A percentile compares a stretch with the other conserved stretches of the same genome.
Evolutionary conservation across 106 monocot species (phyloP).

Genomic region (Dendrobium nobile): DNA sequence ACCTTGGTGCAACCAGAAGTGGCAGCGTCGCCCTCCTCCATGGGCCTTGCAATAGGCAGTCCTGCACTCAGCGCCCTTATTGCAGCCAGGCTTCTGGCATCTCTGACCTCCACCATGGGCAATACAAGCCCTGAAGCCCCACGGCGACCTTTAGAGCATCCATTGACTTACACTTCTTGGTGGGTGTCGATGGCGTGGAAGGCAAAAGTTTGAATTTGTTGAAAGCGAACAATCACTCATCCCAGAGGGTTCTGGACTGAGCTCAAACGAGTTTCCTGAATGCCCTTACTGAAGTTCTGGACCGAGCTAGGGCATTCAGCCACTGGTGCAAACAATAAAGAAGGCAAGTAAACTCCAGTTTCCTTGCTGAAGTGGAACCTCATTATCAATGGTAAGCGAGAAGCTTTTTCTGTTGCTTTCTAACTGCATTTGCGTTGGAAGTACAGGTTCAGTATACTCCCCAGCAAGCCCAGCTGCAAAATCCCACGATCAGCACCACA

Average conservation of each 20-base stretch:
- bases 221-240: constrained; percentile 51
- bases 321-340: constrained; percentile 78
- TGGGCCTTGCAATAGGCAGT: constrained; percentile 91
- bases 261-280: constrained; percentile 23
- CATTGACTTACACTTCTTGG: constrained; percentile 70
- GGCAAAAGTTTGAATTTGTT: constrained; percentile 15
- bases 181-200: constrained; percentile 26
- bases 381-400: constrained; percentile 45
- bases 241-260: constrained; percentile 50
- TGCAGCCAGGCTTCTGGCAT: constrained; percentile 89
- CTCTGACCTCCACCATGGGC: constrained; percentile 91
- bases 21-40: constrained; percentile 81
- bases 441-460: neutral
- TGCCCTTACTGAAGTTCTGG: neutral
- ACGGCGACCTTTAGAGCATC: constrained; percentile 77
- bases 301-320: constrained; percentile 1
- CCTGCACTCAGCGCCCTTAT: constrained; percentile 88
- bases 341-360: constrained; percentile 67
- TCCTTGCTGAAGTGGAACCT: constrained; percentile 74
- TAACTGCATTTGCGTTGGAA: neutral
- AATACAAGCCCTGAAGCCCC: constrained; percentile 97
- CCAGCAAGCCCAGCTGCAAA: constrained; percentile 53
- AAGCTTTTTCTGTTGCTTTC: constrained; percentile 5
- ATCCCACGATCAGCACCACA: constrained; percentile 41
- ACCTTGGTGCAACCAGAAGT: constrained; percentile 88